Base-by-base conservation (phyloP, 148 eudicot species). In the Heliosperma pusillum region DNA sequence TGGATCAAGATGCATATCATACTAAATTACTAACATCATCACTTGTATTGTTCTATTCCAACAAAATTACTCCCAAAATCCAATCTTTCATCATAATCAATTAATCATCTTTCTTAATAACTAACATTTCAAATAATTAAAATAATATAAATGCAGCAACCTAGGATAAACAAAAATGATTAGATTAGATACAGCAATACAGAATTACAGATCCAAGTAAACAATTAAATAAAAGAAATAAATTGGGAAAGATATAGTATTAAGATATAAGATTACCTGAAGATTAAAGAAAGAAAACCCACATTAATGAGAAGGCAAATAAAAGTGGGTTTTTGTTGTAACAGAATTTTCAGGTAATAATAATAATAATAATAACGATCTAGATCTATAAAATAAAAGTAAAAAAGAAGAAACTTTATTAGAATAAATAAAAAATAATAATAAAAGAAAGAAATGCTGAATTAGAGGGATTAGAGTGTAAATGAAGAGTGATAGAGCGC, bases 401-500 rank as follows among this genome's bases (percentile, higher is more conserved):
- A 25, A 62, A 25, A 70, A 70, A 60, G 15, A 50, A 6, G 36
- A 22, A 50, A 25, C 60, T 70, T 70, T 52, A 70, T 1, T 21
- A 59, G 29, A 12, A 50, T n/a, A n/a, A n/a, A n/a, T n/a, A n/a
- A 12, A 1, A 47, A n/a, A n/a, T n/a, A n/a, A n/a, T n/a, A n/a
- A n/a, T n/a, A n/a, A n/a, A n/a, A n/a, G n/a, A n/a, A n/a, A n/a
- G n/a, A n/a, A n/a, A n/a, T n/a, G 63, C 11, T 2, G 2, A 72
- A 15, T 36, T 36, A 5, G 42, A 4, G 22, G 69, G 29, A 44
- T 3, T 66, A 57, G 22, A 56, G 73, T 64, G 77, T 21, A 20
- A 66, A 66, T 66, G 12, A 11, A 40, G 79, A 44, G 74, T 77
- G 74, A 75, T 75, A 4, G 58, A 76, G 79, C 76, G 77, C 81